Evolutionary conservation across 1,139 yeast species (phyloP).

Genomic region (Yamadazyma buinensis): DNA sequence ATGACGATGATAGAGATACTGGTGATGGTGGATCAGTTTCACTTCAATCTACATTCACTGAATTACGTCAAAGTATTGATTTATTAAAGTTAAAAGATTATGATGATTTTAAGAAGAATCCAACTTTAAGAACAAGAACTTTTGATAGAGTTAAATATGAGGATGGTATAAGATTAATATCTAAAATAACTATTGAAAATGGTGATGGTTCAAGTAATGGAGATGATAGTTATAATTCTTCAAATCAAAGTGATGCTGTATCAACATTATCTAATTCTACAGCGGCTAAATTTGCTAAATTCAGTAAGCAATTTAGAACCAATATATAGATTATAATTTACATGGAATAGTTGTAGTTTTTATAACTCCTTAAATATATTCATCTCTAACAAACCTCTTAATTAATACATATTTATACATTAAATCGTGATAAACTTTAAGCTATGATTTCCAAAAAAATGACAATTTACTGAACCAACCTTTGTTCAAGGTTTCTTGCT

Average conservation of each 20-base stretch:
- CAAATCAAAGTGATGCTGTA: constrained; percentile 22
- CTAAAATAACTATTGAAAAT: constrained; percentile 27
- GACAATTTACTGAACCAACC: constrained; percentile 18
- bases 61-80: constrained; percentile 43
- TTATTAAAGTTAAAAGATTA: constrained; percentile 35
- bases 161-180: constrained; percentile 36
- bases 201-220: constrained; percentile 11
- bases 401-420: too few species aligned
- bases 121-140: constrained; percentile 37
- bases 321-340: constrained; percentile 2
- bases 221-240: constrained; percentile 19
- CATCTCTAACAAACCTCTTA: too few species aligned
- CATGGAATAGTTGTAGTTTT: too few species aligned
- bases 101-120: constrained; percentile 38
- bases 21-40: constrained; percentile 36
- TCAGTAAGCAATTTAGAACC: constrained; percentile 1
- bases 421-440: too few species aligned
- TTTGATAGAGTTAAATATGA: constrained; percentile 42
- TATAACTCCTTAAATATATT: too few species aligned
- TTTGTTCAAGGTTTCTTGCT: constrained; percentile 20
- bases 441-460: constrained; percentile 5
- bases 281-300: constrained; percentile 36
- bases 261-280: constrained; percentile 25
- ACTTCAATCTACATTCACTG: constrained; percentile 42
- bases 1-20: constrained; percentile 9